Evolutionary conservation across 345 rosid species (phyloP), one percentile per base, ranked within the genome.

Genomic region (Salix koriyanagi): DNA sequence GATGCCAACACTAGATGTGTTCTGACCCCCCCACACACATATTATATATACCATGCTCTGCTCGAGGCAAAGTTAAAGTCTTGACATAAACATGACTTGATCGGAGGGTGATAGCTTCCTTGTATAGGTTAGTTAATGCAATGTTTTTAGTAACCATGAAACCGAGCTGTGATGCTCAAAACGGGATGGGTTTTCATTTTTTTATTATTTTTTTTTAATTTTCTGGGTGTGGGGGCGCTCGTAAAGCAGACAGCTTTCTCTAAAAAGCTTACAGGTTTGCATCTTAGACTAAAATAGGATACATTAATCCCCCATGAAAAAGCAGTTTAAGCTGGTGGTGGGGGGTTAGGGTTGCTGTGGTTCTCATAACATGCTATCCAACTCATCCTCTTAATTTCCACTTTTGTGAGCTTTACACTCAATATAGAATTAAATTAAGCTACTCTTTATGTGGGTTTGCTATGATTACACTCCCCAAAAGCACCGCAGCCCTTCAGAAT

Each of bases 401-500:
- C 79, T 73, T 79, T 77, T 68, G 52, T 9, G 11, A 71, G 73
- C 84, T 80, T 82, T 87, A 78, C 82, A 83, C 82, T 76, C 72
- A 78, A 83, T 77, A 44, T 18, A 44, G 75, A 73, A 67, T 73
- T 80, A 79, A 79, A 58, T 79, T 70, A 86, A 71, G 74, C 80
- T 78, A 74, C 68, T 64, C 67, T 76, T 67, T 70, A 30, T 56
- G 67, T 66, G 75, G 71, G 81, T 83, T 41, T 69, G 84, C 69
- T 68, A 90, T 90, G 86, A 90, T 90, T 82, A 70, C 83, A 62
- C 36, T 86, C 72, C 89, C 87, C 46, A 81, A 83, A 87, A 84
- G 89, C 88, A 84, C 70, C 76, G 81, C 91, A 87, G 50, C 73
- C 73, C 70, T 83, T 82, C 91, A 82, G 82, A 77, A 89, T 82